A percentile compares a stretch with the other conserved stretches of the same genome.
These are phyloP conservation scores for Candida awuae DNA, from an alignment of 805 yeast genomes.

Conservation along the genomic window DNA sequence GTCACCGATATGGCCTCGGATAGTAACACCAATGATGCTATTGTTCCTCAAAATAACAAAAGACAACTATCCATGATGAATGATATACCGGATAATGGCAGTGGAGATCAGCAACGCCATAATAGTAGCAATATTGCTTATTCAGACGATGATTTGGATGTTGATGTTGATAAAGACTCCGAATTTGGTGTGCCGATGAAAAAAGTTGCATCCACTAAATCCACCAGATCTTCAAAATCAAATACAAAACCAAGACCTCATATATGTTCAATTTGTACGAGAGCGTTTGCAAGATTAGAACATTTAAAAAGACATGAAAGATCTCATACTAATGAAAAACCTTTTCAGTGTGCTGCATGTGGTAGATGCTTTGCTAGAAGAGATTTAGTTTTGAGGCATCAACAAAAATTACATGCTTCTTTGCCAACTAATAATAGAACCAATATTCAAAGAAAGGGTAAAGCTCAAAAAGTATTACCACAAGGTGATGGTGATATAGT, in stretches of 20 bases:
- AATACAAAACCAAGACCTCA: slow-evolving; percentile 93
- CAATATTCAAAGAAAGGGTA: slow-evolving; percentile 29
- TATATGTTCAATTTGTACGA: slow-evolving; percentile 79
- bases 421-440: slow-evolving; percentile 33
- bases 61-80: too few relatives aligned
- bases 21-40: too few relatives aligned
- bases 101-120: too few relatives aligned
- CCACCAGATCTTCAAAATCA: slow-evolving; percentile 44
- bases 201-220: slow-evolving; percentile 9
- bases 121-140: not conserved
- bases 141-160: not conserved
- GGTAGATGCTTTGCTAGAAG: slow-evolving; percentile 93
- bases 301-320: slow-evolving; percentile 91
- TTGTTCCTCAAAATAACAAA: too few relatives aligned
- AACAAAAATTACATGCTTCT: slow-evolving; percentile 77
- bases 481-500: slow-evolving; percentile 21
- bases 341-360: slow-evolving; percentile 93
- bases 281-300: slow-evolving; percentile 93
- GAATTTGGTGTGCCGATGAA: slow-evolving; percentile 8
- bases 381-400: slow-evolving; percentile 83
- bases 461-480: slow-evolving; percentile 13
- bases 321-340: slow-evolving; percentile 92
- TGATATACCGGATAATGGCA: too few relatives aligned
- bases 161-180: not conserved
- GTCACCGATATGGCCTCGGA: too few relatives aligned